Evolutionary conservation across 257 asterid species (phyloP), one percentile per base, ranked within the genome.

Genomic region (Ligustrum vulgare): DNA sequence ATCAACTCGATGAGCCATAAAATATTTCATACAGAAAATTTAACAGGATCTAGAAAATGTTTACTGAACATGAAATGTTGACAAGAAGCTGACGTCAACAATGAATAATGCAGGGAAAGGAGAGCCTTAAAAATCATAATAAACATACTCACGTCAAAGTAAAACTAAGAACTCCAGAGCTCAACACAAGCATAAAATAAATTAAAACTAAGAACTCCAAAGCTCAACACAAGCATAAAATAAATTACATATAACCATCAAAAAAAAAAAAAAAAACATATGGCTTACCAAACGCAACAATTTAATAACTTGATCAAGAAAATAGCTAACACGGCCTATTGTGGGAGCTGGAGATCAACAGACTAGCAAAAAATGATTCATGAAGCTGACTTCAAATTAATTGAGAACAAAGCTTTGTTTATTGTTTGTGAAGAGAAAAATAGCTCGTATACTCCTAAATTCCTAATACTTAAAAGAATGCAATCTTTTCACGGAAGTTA

Each of bases 161-260:
- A 41, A 75, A 35, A 31, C 37, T n/a, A 76, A 36, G 70, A 62
- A 73, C 66, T 36, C 33, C 12, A 63, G 34, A 71, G 72, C 60
- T 63, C 54, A 47, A 31, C 2, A 56, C 36, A 69, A 69, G 39
- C 68, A 31, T 37, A 72, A 80, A 62, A 71, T 35, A 5, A 35
- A 66, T 47, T 51, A 49, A 75, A 35, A 31, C 37, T n/a, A 76
- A 36, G 70, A 62, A 73, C 66, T 36, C 33, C 12, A 63, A 45
- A 71, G 72, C 60, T 63, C 54, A 47, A 31, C 2, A 56, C 36
- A 69, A 69, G 39, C 68, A 33, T 41, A 73, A 81, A 64, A 72
- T 43, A 4, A 45, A 67, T 51, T 35, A 63, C 73, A 67, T 34
- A 15, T 20, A 71, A 74, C 84, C 58, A 69, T 76, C 73, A 8